Base-by-base conservation (phyloP, 2,329 filamentous ascomycete genomes). In the Aspergillus clavatus region DNA sequence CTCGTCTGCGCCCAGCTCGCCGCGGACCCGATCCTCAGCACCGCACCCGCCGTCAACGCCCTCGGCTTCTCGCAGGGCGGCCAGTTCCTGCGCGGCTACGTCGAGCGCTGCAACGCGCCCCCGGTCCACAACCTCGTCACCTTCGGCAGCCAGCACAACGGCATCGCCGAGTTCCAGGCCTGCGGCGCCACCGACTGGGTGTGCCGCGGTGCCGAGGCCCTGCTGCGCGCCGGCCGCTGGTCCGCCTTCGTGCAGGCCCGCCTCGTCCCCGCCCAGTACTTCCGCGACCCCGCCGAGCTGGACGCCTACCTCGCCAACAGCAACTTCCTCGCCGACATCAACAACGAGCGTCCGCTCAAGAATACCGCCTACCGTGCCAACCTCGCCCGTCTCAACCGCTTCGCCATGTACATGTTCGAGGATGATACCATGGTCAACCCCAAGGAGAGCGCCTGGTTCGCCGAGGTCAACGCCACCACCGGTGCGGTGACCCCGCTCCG, bases 31-130 rank as follows among this genome's bases (percentile, higher is more conserved):
- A 87, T 95, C 65, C 80, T 96, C 12, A 84, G 84, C 45, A 87
- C 84, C 5, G 87, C 87, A 0, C 86, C 87, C 0, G 88, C 85
- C 52, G 77, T 96, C 62, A 93, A 97, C 69, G 91, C 90, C 26
- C 72, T 98, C 27, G 93, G 93, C 22, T 96, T 98, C 74, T 93
- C 87, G 11, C 93, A 98, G 69, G 93, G 93, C 52, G 93, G 93
- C 1, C 88, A 95, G 66, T 96, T 98, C 72, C 79, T 98, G n/a
- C 83, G 93, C 47, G 93, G 79, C 19, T 90, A 95, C 65, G 75
- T 95, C 53, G 83, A 98, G 75, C 80, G 88, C 35, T 98, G 93
- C 75, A 93, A 89, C 66, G 61, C 59, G 26, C 84, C 89, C 0
- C 83, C 81, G 3, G 80, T 95, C 10, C 79, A 82, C 54, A 90